Evolutionary conservation across 1,284 basidiomycete genomes (phyloP), one percentile per base, ranked within the genome.

Genomic region (Sutorius eximius): DNA sequence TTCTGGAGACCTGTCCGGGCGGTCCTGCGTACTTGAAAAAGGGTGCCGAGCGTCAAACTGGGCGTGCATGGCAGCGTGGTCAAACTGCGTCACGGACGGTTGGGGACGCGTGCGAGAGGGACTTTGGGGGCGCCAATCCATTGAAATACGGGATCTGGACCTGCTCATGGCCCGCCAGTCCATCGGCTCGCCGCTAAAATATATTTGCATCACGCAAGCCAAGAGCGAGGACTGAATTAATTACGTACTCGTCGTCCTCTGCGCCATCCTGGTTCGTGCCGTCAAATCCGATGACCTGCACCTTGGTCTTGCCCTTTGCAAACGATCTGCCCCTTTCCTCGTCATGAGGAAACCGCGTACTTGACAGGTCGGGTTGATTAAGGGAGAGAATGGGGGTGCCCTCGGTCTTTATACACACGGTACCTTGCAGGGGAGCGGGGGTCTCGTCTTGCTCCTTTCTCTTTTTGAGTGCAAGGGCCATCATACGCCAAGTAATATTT

Each of bases 401-500:
- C 44, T 72, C 73, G 41, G 59, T 57, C 53, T 68, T 73, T 51
- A 71, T 47, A 27, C 49, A 62, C 16, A 71, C 62, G 42, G 32
- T 58, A 18, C 27, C 45, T 24, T 58, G 62, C 13, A 59, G 47
- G 8, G 45, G 20, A 24, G 30, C n/a, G 34, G 27, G 38, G 55
- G 58, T 61, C 56, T 73, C 86, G 66, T 84, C 92, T 53, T 85
- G 87, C 52, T 83, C 87, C 72, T 82, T 88, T 76, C 90, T 89
- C 78, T 92, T 95, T 77, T 90, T 89, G 58, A 98, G 74, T 10
- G 89, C 91, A 67, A 99, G 78, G 42, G 95, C 91, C 95, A 98
- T 98, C 92, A 98, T 93, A 58, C 97, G 78, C 96, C 96, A 98
- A 0, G 95, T 97, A 50, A 98, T 72, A 69, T 97, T 98, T 76